Evolutionary conservation across 257 asterid genomes (phyloP).

Genomic region (Solanum piurae): DNA sequence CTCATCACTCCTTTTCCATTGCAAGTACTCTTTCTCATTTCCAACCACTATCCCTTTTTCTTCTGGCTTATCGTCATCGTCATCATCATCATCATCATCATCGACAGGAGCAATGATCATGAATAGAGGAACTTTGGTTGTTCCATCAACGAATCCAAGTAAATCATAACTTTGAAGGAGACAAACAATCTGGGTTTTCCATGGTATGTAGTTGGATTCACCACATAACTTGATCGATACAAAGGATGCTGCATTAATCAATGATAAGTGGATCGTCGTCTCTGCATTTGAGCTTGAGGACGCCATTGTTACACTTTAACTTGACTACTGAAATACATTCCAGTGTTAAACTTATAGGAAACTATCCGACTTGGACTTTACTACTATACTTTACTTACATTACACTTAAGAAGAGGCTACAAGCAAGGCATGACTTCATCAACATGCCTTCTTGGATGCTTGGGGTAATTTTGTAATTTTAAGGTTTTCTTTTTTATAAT

Average conservation of each 20-base stretch:
- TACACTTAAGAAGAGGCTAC: background rate
- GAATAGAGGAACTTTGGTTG: background rate
- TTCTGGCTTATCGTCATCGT: too few species aligned
- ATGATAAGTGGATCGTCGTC: background rate
- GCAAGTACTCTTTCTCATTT: background rate
- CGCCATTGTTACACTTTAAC: too few species aligned
- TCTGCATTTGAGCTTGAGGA: too few species aligned
- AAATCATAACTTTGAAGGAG: background rate
- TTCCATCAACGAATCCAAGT: background rate
- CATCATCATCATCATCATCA: background rate
- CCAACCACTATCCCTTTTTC: too few species aligned
- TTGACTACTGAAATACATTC: too few species aligned
- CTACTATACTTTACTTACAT: too few species aligned
- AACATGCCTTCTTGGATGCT: background rate
- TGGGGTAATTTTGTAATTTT: too few species aligned
- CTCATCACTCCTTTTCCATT: background rate
- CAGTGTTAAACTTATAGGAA: too few species aligned
- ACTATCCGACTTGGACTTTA: too few species aligned
- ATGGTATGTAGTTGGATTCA: background rate
- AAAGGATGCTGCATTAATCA: background rate
- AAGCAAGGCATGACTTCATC: background rate
- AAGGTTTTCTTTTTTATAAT: background rate
- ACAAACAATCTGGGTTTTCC: background rate
- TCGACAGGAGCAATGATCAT: too few species aligned
- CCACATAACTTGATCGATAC: background rate